These are phyloP conservation scores for Cyberlindnera petersonii DNA, from an alignment of 805 yeast genomes.

Conservation along the genomic window DNA sequence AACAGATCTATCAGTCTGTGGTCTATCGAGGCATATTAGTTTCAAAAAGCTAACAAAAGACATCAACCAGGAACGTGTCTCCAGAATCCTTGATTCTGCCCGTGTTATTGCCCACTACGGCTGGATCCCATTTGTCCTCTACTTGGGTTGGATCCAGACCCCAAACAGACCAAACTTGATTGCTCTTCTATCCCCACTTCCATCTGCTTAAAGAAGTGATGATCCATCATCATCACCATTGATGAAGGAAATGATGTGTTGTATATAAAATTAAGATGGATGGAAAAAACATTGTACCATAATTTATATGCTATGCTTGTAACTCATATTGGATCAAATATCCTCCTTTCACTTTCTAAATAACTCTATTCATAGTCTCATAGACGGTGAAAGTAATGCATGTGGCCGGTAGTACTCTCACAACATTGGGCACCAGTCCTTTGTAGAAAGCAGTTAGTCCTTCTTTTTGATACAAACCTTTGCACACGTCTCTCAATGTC, in stretches of 20 bases:
- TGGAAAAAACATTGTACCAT: no score
- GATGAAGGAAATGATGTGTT: no score
- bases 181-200: conserved; percentile 72
- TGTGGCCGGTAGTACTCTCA: conserved; percentile 89
- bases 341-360: neutral
- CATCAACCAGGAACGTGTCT: conserved; percentile 89
- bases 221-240: no score
- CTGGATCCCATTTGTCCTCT: conserved; percentile 92
- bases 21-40: neutral
- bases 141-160: conserved; percentile 82
- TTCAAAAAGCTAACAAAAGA: conserved; percentile 8
- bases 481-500: conserved; percentile 32
- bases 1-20: no score
- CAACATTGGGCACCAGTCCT: conserved; percentile 73
- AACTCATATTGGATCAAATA: neutral
- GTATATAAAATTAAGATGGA: no score
- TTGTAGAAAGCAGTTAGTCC: conserved; percentile 74
- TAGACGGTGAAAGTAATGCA: conserved; percentile 86
- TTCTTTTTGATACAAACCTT: conserved; percentile 41
- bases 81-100: conserved; percentile 75
- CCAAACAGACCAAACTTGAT: conserved; percentile 81
- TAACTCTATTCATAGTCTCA: conserved; percentile 47
- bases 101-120: conserved; percentile 92
- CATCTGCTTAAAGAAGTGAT: conserved; percentile 52
- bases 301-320: no score